Percentiles rank a stretch among this genome's conserved stretches.
Conservation (phyloP, 2,329 filamentous ascomycete species). For the Aspergillus glaucus region DNA sequence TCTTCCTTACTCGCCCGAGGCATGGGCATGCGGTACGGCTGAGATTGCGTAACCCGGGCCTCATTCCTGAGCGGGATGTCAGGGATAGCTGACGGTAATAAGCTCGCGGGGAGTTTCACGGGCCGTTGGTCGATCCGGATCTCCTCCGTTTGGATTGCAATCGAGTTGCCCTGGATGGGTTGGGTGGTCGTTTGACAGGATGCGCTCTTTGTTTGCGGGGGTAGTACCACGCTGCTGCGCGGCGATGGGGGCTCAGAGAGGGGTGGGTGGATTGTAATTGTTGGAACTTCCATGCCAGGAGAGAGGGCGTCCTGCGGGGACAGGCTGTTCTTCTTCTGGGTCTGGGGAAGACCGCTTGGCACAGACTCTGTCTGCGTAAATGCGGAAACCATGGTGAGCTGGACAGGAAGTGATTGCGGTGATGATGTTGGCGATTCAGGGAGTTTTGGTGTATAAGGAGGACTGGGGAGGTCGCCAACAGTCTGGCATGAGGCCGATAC, state of each 20-base stretch:
- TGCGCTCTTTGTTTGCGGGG: slow-evolving; percentile 72
- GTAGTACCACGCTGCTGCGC: slow-evolving; percentile 65
- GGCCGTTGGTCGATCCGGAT: slow-evolving; percentile 77
- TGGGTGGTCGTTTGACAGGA: slow-evolving; percentile 68
- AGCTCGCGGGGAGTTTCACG: slow-evolving; percentile 66
- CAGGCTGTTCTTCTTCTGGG: slow-evolving; percentile 8
- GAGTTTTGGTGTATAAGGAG: slow-evolving; percentile 29
- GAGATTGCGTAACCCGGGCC: slow-evolving; percentile 21
- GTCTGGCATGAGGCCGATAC: slow-evolving; percentile 41
- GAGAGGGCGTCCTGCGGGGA: slow-evolving; percentile 9
- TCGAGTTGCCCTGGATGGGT: slow-evolving; percentile 45
- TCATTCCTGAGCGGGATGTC: slow-evolving; percentile 38
- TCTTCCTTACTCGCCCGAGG: slow-evolving; percentile 27
- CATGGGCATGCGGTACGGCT: slow-evolving; percentile 28
- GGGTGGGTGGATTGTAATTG: slow-evolving; percentile 87
- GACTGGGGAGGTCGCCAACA: slow-evolving; percentile 29
- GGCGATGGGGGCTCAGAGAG: slow-evolving; percentile 76
- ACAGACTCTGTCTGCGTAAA: slow-evolving; percentile 32
- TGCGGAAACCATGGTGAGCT: slow-evolving; percentile 18
- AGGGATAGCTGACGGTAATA: slow-evolving; percentile 71
- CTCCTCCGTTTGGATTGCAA: slow-evolving; percentile 77
- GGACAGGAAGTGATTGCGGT: slow-evolving; percentile 5
- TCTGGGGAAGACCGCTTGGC: slow-evolving; percentile 1
- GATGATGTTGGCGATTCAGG: slow-evolving; percentile 13
- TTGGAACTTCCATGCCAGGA: slow-evolving; percentile 57